Evolutionary conservation across 257 asterid genomes (phyloP), one percentile per base, ranked within the genome.

Genomic region (Przewalskia tangutica): DNA sequence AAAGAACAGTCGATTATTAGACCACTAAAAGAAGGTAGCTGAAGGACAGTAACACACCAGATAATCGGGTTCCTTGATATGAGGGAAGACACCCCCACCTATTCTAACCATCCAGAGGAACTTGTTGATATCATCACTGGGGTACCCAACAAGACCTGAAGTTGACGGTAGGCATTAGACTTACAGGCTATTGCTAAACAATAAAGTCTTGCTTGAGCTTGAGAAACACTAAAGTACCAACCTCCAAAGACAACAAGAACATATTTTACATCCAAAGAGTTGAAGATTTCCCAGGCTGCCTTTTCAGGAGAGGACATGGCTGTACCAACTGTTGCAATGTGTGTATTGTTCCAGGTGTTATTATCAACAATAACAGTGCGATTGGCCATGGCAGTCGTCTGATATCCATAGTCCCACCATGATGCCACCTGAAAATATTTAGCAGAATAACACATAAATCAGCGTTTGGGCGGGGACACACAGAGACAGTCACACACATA

Each of bases 401-500:
- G 99, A 88, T 96, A 96, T 80, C 99, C 99, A 85, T 96, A 96
- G 76, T 96, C 99, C 99, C 99, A 96, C 99, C 99, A 96, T 77
- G 99, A 94, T 38, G 99, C 99, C 89, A 96, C 98, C 98, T 96
- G 88, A 81, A 88, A 77, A 46, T 16, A 76, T 84, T 84, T 80
- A 36, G 71, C 86, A 73, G 82, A 85, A 84, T 44, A 51, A 53
- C 59, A 46, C 20, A 71, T 46, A 46, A 20, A 50, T 42, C 32
- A 54, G 77, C 2, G 42, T 73, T 55, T 16, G 44, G 48, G 14
- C 1, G 1, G 11, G 18, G 40, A 6, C 36, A 8, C n/a, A 67
- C 8, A 34, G 6, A 14, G 10, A 63, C 50, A 64, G 10, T 27
- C 32, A 38, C 27, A 50, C 4, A 38, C n/a, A 44, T n/a, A 63